Conservation (phyloP, 2,329 filamentous ascomycete species). For the Hypocrella siamensis region DNA sequence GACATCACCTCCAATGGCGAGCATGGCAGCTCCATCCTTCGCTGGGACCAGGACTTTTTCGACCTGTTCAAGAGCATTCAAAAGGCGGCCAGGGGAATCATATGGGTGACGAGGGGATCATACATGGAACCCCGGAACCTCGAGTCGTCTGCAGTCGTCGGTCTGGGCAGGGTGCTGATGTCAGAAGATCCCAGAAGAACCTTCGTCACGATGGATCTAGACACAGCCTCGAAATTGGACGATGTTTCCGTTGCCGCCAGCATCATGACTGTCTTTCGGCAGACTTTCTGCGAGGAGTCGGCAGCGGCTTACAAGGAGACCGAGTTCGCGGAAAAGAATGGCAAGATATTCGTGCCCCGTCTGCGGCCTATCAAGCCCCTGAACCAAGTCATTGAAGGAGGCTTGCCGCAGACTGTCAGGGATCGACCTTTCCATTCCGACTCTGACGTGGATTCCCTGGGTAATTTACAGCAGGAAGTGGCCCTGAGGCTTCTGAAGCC, state of each 20-base stretch:
- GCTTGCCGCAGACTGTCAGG: slow-evolving; percentile 2
- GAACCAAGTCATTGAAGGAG: slow-evolving; percentile 27
- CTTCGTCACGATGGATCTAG: slow-evolving; percentile 28
- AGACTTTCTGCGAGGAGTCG: slow-evolving; percentile 7
- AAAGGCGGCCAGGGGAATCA: slow-evolving; percentile 17
- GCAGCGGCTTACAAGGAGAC: slow-evolving; percentile 15
- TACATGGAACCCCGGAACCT: slow-evolving; percentile 20
- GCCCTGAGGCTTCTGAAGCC: slow-evolving; percentile 7
- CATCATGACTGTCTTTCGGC: slow-evolving; percentile 12
- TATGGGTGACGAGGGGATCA: slow-evolving; percentile 32
- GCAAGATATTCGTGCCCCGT: slow-evolving; percentile 26
- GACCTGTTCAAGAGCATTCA: slow-evolving; percentile 23
- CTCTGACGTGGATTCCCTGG: too few relatives aligned
- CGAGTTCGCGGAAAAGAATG: slow-evolving; percentile 25
- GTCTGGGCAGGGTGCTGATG: slow-evolving; percentile 29
- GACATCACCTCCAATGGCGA: slow-evolving; percentile 17
- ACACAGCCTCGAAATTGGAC: slow-evolving; percentile 7
- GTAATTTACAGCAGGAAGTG: too few relatives aligned
- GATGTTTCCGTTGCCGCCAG: slow-evolving; percentile 4
- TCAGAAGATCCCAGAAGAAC: slow-evolving; percentile 30
- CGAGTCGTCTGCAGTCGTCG: slow-evolving; percentile 23
- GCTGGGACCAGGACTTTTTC: slow-evolving; percentile 24
- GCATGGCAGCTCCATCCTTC: slow-evolving; percentile 16
- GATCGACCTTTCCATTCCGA: slow-evolving; percentile 8
- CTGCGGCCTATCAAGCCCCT: slow-evolving; percentile 22